Evolutionary conservation across 2,329 filamentous ascomycete genomes (phyloP).

Genomic region (Fusarium solani-melongenae): DNA sequence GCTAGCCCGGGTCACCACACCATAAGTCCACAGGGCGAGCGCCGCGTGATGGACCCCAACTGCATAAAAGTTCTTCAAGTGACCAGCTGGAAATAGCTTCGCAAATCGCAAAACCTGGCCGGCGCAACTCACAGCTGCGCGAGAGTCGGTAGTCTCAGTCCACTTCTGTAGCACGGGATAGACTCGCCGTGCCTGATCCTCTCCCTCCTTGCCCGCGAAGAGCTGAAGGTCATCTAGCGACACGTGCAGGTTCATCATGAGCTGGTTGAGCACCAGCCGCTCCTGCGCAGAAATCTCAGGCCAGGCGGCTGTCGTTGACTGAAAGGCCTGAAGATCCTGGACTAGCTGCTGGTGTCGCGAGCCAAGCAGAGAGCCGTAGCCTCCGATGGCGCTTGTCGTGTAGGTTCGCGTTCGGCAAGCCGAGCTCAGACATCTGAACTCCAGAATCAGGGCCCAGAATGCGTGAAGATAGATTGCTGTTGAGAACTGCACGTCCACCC

Average conservation of each 20-base stretch:
- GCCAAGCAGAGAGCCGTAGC: slow-evolving; percentile 59
- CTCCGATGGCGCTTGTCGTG: slow-evolving; percentile 52
- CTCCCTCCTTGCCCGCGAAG: slow-evolving; percentile 74
- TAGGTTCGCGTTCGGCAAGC: slow-evolving; percentile 61
- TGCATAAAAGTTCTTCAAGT: slow-evolving; percentile 73
- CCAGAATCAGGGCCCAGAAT: slow-evolving; percentile 73
- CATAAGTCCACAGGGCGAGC: slow-evolving; percentile 76
- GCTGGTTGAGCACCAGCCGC: slow-evolving; percentile 61
- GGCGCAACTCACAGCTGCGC: slow-evolving; percentile 74
- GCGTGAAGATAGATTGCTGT: slow-evolving; percentile 72
- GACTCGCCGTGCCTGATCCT: slow-evolving; percentile 70
- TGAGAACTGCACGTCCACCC: slow-evolving; percentile 67
- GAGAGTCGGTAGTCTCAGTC: slow-evolving; percentile 64
- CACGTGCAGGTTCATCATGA: slow-evolving; percentile 73
- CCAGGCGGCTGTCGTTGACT: slow-evolving; percentile 56
- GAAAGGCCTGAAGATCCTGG: slow-evolving; percentile 64
- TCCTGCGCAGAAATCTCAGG: slow-evolving; percentile 58
- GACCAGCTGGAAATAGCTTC: slow-evolving; percentile 61
- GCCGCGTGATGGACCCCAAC: slow-evolving; percentile 76
- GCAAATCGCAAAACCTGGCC: slow-evolving; percentile 74
- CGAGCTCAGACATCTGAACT: slow-evolving; percentile 71
- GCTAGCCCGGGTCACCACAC: slow-evolving; percentile 63
- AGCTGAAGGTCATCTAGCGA: slow-evolving; percentile 74
- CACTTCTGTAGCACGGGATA: slow-evolving; percentile 70
- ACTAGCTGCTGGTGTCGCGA: slow-evolving; percentile 72